Evolutionary conservation across 352 stramenopile genomes (phyloP), one percentile per base, ranked within the genome.

Genomic region (Phytopythium sindhum): DNA sequence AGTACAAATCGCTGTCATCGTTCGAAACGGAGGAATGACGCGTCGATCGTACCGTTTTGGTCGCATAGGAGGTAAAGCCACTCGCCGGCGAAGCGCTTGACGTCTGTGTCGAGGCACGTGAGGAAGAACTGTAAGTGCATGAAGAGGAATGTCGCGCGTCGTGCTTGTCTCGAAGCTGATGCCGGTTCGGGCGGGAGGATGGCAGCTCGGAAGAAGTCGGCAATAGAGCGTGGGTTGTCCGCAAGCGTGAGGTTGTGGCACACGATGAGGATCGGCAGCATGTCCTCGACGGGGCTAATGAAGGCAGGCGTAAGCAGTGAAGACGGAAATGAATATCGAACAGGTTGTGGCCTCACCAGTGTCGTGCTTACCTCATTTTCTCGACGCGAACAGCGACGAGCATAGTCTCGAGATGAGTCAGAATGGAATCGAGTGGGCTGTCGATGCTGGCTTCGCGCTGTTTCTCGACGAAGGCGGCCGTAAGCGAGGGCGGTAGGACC

Each of bases 41-140:
- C 37, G 12, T 14, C 41, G 4, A 11, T 2, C 74, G 61, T 78
- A 94, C 86, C 78, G 37, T 91, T 89, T 73, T 92, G 57, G 63
- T 90, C 66, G 64, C 81, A 92, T 7, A 94, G 73, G 39, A 86
- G 62, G 63, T 84, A 91, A 50, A 95, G 61, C 77, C 78, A 91
- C 52, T 95, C 84, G 53, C 81, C 81, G 47, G 75, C 72, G 66
- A 78, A 90, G 31, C 85, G 79, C 56, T 82, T 79, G 63, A 92
- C 72, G 28, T 89, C 74, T 12, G 81, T 88, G 57, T 94, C 72
- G 21, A 91, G 64, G 44, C 83, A 85, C 29, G 85, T 94, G 24
- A 94, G 68, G 57, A 90, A 91, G 57, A 81, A 88, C 33, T 65
- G 78, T 24, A 94, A 67, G 47, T 91, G 78, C 24, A 82, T 79